Conservation (phyloP, 2,329 filamentous ascomycete genomes). For the Graphiopsis chlorocephala region DNA sequence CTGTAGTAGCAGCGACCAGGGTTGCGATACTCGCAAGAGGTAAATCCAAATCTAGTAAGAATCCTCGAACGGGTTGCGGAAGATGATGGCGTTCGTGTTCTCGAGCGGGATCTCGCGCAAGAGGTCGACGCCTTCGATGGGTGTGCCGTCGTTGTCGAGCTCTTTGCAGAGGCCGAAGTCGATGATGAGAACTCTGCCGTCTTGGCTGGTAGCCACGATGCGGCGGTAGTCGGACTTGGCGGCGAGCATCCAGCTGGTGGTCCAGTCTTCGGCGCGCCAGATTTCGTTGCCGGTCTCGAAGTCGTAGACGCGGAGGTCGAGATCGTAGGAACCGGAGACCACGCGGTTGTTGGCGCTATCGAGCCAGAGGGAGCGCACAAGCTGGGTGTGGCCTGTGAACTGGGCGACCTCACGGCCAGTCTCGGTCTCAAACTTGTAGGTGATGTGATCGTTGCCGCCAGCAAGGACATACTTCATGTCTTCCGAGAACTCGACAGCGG, state of each 20-base stretch:
- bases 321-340: slow-evolving; percentile 90
- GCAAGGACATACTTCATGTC: slow-evolving; percentile 92
- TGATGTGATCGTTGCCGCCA: slow-evolving; percentile 91
- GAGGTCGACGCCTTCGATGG: slow-evolving; percentile 51
- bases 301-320: slow-evolving; percentile 92
- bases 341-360: slow-evolving; percentile 83
- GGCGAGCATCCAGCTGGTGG: slow-evolving; percentile 92
- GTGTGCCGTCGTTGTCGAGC: slow-evolving; percentile 39
- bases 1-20: background rate
- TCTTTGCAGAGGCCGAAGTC: slow-evolving; percentile 66
- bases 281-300: slow-evolving; percentile 72
- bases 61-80: slow-evolving; percentile 22
- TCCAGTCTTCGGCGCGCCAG: slow-evolving; percentile 89
- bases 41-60: background rate
- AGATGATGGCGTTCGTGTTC: slow-evolving; percentile 26
- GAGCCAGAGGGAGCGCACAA: slow-evolving; percentile 87
- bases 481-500: slow-evolving; percentile 93
- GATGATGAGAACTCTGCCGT: slow-evolving; percentile 86
- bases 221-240: slow-evolving; percentile 94
- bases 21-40: background rate
- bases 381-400: slow-evolving; percentile 76
- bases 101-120: slow-evolving; percentile 34
- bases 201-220: slow-evolving; percentile 92
- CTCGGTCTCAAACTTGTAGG: slow-evolving; percentile 93
- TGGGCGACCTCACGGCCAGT: slow-evolving; percentile 80